A percentile compares a stretch with the other conserved stretches of the same genome.
phyloP scores from a whole-genome alignment of 345 rosid species.

The Gynandropsis gynandra region DNA sequence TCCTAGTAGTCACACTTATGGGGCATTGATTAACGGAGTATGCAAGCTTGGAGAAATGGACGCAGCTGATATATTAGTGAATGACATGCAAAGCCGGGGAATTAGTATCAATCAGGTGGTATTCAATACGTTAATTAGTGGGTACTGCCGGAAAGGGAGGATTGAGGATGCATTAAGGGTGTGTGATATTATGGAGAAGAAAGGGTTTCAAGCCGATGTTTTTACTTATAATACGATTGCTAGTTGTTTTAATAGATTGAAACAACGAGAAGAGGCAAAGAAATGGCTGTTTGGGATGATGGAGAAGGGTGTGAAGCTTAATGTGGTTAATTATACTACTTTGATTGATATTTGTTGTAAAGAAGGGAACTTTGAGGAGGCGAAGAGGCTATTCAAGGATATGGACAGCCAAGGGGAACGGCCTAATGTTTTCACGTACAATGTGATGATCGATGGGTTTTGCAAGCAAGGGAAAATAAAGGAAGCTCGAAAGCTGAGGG shows the following conservation, averaged over 20 bases:
- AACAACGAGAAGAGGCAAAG: constrained; percentile 64
- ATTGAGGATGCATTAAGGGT: constrained; percentile 56
- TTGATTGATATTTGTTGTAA: constrained; percentile 68
- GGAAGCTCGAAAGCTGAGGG: constrained; percentile 54
- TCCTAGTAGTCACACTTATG: constrained; percentile 59
- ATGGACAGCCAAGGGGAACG: constrained; percentile 46
- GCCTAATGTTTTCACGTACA: constrained; percentile 53
- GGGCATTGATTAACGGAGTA: constrained; percentile 66
- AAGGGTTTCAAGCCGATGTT: constrained; percentile 59
- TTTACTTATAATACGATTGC: constrained; percentile 58
- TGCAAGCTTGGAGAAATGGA: constrained; percentile 72
- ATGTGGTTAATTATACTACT: constrained; percentile 53
- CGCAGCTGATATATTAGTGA: constrained; percentile 57
- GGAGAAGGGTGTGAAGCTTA: constrained; percentile 43
- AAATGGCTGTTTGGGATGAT: constrained; percentile 46
- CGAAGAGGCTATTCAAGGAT: constrained; percentile 51
- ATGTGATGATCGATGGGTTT: constrained; percentile 60
- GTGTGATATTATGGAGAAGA: constrained; percentile 53
- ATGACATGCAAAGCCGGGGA: constrained; percentile 66
- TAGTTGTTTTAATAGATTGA: constrained; percentile 45
- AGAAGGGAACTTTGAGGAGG: constrained; percentile 76
- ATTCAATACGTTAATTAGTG: constrained; percentile 61
- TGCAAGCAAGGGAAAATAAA: constrained; percentile 56
- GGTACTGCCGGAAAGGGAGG: constrained; percentile 58
- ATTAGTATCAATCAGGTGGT: constrained; percentile 45